phyloP scores from a whole-genome alignment of 257 asterid species.

The Parsonsia alboflavescens region DNA sequence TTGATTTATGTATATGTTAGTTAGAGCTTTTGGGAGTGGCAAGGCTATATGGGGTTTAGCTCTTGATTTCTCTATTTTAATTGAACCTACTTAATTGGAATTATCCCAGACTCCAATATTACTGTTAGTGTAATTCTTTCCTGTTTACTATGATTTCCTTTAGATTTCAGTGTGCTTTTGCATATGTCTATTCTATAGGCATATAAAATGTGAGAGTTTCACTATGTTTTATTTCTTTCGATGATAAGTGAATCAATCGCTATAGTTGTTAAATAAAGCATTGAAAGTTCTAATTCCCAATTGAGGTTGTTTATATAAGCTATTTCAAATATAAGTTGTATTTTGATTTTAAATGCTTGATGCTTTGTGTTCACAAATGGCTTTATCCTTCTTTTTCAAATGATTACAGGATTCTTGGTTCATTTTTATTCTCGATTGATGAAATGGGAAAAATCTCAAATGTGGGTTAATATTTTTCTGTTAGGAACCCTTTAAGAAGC shows the following conservation, averaged over 20 bases:
- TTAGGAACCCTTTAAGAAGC: too few relatives aligned
- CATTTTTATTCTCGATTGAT: neutral
- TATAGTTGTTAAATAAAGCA: neutral
- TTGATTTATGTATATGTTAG: too few relatives aligned
- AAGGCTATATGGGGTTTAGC: too few relatives aligned
- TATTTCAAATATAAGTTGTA: neutral
- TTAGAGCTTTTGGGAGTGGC: too few relatives aligned
- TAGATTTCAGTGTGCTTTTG: too few relatives aligned
- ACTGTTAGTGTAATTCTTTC: slow-evolving; percentile 79
- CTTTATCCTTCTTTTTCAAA: neutral
- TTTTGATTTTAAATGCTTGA: neutral
- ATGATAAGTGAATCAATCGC: neutral
- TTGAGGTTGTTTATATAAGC: neutral
- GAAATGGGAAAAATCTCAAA: neutral
- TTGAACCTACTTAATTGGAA: too few relatives aligned
- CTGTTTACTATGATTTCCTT: too few relatives aligned
- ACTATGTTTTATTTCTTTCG: neutral
- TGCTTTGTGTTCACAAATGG: neutral
- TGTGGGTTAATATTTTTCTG: neutral
- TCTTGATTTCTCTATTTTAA: too few relatives aligned
- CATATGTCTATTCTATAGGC: neutral
- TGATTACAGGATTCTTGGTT: neutral
- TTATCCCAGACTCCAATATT: slow-evolving; percentile 81
- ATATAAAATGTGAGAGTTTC: neutral
- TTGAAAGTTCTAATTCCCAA: neutral